Base-by-base conservation (phyloP, 306 rosid genomes). In the Dryas drummondii region DNA sequence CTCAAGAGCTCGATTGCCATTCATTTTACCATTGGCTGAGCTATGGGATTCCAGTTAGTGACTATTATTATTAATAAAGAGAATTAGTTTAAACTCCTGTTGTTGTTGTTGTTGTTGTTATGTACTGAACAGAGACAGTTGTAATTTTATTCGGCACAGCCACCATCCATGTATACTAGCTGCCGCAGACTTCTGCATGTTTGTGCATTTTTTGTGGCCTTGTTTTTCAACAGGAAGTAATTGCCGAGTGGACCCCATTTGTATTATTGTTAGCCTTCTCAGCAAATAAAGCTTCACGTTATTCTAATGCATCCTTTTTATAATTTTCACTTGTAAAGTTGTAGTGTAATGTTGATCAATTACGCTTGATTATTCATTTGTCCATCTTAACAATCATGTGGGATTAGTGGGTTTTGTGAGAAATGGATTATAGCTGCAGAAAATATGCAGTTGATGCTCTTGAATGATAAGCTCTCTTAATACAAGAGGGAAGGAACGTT, bases 1-100 rank as follows among this genome's bases (percentile, higher is more conserved):
- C 82, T 80, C 74, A 58, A 57, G 88, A 77, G 90, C 91, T 89
- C 88, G 22, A 81, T 80, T 74, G 90, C 94, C 93, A 84, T 92
- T 88, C 87, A 78, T 86, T 87, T 90, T 88, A 77, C 87, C 79
- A 26, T 82, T 90, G 96, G 91, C 94, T 83, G 96, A 84, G 97
- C 92, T 80, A 57, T 72, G 85, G 82, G 82, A 81, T 79, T 76
- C 76, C 76, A 60, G 61, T 75, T 86, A 70, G 76, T 60, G 66
- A 85, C 3, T 32, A 32, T 73, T 76, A 72, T 77, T 72, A 77
- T 70, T 81, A 79, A 84, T 80, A 78, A 83, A 68, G 82, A 54
- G 80, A 61, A 26, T 65, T 64, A 47, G 70, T 80, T 62, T 37
- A 74, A 72, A 70, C 82, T 81, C 77, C 68, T 80, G 76, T 74